Base-by-base conservation (phyloP, 768 basidiomycete genomes). In the Favolaschia claudopus region DNA sequence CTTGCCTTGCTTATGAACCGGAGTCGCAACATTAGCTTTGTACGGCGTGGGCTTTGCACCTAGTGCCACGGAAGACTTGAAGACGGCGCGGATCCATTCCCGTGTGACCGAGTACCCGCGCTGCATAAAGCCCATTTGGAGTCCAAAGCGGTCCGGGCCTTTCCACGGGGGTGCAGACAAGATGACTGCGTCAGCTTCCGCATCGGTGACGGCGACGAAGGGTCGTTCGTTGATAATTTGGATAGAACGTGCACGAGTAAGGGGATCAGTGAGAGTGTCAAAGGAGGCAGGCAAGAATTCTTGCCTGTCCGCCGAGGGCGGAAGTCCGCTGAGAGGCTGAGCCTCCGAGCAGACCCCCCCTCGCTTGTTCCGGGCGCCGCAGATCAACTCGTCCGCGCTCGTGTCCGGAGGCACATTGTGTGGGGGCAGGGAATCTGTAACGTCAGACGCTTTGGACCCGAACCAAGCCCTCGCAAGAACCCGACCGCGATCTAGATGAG, bases 351-450 rank as follows among this genome's bases (percentile, higher is more conserved):
- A 7, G 7, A 31, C 44, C 44, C 44, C 44, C 44, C 44, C 44
- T 45, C 44, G 28, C 44, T 31, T 31, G n/a, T 22, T 31, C 44
- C 44, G 44, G 44, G 44, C 19, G 45, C 45, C 45, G 45, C 27
- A 32, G 13, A 29, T 32, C 31, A 14, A 1, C n/a, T 33, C 29
- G 45, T 32, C 45, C 34, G 27, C 45, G 31, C 45, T n/a, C 45
- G 45, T 46, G n/a, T n/a, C n/a, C n/a, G n/a, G n/a, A n/a, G n/a
- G n/a, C n/a, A n/a, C n/a, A 22, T 46, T 32, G n/a, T n/a, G n/a
- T 22, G 45, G 45, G 45, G n/a, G 15, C 45, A 46, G 45, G n/a
- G n/a, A n/a, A n/a, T n/a, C n/a, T n/a, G n/a, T n/a, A 17, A 45
- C 8, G 10, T 45, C 44, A 4, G 24, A 9, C 3, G 44, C 44